Evolutionary conservation across 2,329 filamentous ascomycete genomes (phyloP).

Genomic region (Diaporthe vaccinii): DNA sequence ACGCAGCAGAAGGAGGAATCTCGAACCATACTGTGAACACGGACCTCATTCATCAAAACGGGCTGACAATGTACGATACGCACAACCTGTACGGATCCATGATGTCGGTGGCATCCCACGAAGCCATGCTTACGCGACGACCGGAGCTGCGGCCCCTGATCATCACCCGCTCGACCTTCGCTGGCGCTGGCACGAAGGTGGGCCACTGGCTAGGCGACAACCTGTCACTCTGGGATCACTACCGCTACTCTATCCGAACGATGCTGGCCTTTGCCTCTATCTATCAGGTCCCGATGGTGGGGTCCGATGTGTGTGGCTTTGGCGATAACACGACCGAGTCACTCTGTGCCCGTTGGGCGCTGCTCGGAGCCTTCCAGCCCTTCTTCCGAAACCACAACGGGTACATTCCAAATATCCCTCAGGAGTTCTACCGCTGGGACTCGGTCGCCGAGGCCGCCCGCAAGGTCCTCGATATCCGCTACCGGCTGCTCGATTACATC

Average conservation of each 20-base stretch:
- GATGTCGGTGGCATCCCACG: conserved; percentile 77
- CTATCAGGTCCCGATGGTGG: conserved; percentile 78
- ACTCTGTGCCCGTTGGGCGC: conserved; percentile 82
- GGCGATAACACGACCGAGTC: conserved; percentile 74
- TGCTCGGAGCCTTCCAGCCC: conserved; percentile 78
- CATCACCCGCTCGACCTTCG: conserved; percentile 83
- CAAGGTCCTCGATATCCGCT: conserved; percentile 77
- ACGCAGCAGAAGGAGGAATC: conserved; percentile 60
- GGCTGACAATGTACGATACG: conserved; percentile 77
- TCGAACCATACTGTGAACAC: conserved; percentile 75
- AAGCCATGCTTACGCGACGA: conserved; percentile 76
- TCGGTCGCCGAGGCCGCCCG: conserved; percentile 71
- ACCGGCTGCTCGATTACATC: conserved; percentile 79
- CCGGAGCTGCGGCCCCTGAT: conserved; percentile 76
- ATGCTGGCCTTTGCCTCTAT: conserved; percentile 73
- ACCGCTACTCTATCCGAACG: conserved; percentile 69
- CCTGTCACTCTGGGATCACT: conserved; percentile 67
- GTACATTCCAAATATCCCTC: conserved; percentile 59
- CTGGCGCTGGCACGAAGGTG: conserved; percentile 76
- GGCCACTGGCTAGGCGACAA: conserved; percentile 74
- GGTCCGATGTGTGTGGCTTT: conserved; percentile 84
- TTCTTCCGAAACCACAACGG: conserved; percentile 84
- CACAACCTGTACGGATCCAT: conserved; percentile 71
- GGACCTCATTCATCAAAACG: conserved; percentile 76
- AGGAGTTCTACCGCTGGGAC: conserved; percentile 81